Base-by-base conservation (phyloP, 1,139 yeast genomes). In the Geotrichum australiense region DNA sequence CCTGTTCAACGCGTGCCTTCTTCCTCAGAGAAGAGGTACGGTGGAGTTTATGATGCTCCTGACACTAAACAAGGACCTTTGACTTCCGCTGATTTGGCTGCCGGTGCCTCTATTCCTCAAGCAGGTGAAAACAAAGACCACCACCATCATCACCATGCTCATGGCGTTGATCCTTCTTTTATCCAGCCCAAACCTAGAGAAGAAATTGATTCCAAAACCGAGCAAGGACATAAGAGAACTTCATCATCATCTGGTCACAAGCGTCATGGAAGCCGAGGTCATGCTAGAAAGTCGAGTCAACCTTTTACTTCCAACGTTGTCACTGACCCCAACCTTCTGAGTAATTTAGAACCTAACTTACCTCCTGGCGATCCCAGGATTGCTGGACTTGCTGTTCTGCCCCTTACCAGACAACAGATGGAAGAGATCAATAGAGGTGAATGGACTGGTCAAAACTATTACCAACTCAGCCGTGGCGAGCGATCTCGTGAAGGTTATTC, bases 311-410 rank as follows among this genome's bases (percentile, higher is more conserved):
- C 32, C 7, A 20, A 20, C 12, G 18, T 26, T 15, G 19, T 15
- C 4, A 20, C 22, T n/a, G 39, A 35, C 20, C n/a, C 25, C 19
- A n/a, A 12, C 4, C 15, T 19, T 3, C 15, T 27, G 15, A 15
- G 2, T 7, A 27, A 14, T 5, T 4, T 20, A 6, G 12, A 35
- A 12, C 27, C 27, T n/a, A 27, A 29, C 14, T 28, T 40, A 8
- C 22, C 22, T 18, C 44, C 46, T 30, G 42, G 39, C 5, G 42
- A 39, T 22, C 35, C 39, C n/a, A 36, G 29, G 27, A 39, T 39
- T 34, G 46, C 37, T 4, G 44, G 44, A 7, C 39, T 36, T 19
- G 41, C 34, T 18, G 43, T 42, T 21, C 36, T 39, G 15, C 44
- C 46, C 6, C 21, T 39, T 3, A 41, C 39, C 7, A 36, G 34